Base-by-base conservation (phyloP, 1,284 basidiomycete species). In the Sanghuangporus baumii region DNA sequence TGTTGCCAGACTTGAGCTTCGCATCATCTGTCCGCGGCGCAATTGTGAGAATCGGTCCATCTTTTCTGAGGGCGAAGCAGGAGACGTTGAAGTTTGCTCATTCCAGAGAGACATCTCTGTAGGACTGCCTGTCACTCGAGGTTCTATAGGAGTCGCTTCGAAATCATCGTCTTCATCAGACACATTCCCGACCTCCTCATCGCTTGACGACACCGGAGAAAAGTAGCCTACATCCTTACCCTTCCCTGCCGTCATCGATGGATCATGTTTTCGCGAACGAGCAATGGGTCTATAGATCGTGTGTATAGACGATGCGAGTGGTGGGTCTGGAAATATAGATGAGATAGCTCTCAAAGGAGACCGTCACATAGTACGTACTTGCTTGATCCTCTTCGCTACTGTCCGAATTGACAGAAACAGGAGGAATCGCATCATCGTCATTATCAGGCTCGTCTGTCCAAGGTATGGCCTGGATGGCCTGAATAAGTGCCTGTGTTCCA, bases 401-500 rank as follows among this genome's bases (percentile, higher is more conserved):
- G 60, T 86, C 85, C 0, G 81, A 78, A 63, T 83, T 82, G 6
- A 72, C 71, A 47, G 76, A 73, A 57, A 72, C 75, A 6, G 73
- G 70, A 63, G 76, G 77, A 59, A 78, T 69, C 16, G 78, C 73
- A 50, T 87, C 87, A 54, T 89, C 87, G 40, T 88, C 85, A 61
- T 84, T 81, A 64, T 91, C 88, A 12, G 81, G 79, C 65, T 82
- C 82, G 52, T 86, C 83, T 20, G 80, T 79, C 87, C 87, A 89
- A 23, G 91, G 91, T 50, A 92, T 78, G 3, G 89, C 90, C 69
- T 93, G 91, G 20, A 93, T 76, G 2, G 89, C 91, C 75, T 93
- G 91, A 54, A 93, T 93, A 57, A 93, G 81, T 2, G 91, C 89
- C 71, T 93, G 91, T 5, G 91, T 93, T 31, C 90, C 90, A 23